Percentiles rank a stretch among this genome's conserved stretches.
Conservation (phyloP, 1,284 basidiomycete genomes). For the Moniliella sp. region DNA sequence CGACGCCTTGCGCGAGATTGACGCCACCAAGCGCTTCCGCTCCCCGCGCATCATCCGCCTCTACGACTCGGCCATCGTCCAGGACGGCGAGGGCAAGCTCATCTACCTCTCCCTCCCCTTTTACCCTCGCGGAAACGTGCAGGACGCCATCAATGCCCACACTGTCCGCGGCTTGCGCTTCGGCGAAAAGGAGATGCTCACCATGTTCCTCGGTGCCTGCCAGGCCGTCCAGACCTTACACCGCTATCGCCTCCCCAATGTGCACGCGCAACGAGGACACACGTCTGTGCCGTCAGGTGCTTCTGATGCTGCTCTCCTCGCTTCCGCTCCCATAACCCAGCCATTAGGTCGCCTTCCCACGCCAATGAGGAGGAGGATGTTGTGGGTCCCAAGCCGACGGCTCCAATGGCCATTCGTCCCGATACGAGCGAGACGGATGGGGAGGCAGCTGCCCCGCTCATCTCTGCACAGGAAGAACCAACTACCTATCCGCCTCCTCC, state of each 20-base stretch:
- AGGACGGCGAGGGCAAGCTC: slow-evolving; percentile 20
- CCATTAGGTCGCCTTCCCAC: too few relatives aligned
- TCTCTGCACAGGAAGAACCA: too few relatives aligned
- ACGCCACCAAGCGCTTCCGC: slow-evolving; percentile 30
- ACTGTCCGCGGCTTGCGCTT: slow-evolving; percentile 61
- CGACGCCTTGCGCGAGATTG: slow-evolving; percentile 30
- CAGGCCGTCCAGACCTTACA: slow-evolving; percentile 84
- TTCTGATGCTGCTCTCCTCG: too few relatives aligned
- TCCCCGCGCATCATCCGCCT: slow-evolving; percentile 29
- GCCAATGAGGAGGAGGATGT: too few relatives aligned
- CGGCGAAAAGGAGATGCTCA: slow-evolving; percentile 66
- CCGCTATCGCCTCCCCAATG: slow-evolving; percentile 30
- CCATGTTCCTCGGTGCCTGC: slow-evolving; percentile 77
- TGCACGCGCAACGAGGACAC: slow-evolving; percentile 2
- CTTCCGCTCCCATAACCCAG: too few relatives aligned
- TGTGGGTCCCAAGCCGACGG: too few relatives aligned
- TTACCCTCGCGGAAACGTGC: slow-evolving; percentile 63
- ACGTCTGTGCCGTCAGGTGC: too few relatives aligned
- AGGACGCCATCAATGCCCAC: slow-evolving; percentile 76
- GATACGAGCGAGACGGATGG: too few relatives aligned
- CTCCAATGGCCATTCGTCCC: too few relatives aligned
- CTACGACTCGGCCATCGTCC: slow-evolving; percentile 27
- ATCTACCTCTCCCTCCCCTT: slow-evolving; percentile 51
- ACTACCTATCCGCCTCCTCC: too few relatives aligned
- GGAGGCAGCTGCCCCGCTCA: too few relatives aligned